These are phyloP conservation scores for Suhomyces terraborum DNA, from an alignment of 1,139 yeast species.

Conservation along the genomic window DNA sequence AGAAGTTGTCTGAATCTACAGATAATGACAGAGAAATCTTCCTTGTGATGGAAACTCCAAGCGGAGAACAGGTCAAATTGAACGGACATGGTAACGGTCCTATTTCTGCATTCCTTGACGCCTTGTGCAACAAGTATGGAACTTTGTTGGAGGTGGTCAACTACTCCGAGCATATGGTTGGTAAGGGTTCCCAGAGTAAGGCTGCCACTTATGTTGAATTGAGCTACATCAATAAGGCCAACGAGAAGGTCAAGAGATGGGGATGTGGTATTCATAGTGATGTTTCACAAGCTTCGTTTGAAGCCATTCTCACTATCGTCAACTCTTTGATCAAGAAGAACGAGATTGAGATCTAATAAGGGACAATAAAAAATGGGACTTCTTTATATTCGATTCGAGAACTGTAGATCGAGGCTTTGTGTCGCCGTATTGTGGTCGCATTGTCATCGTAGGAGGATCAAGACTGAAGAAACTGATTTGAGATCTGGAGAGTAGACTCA, in stretches of 20 bases:
- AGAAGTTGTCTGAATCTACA: conserved; percentile 18
- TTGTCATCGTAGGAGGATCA: too few relatives aligned
- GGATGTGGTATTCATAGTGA: conserved; percentile 51
- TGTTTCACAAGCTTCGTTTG: conserved; percentile 50
- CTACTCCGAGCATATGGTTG: conserved; percentile 48
- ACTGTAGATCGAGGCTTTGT: too few relatives aligned
- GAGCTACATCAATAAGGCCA: conserved; percentile 30
- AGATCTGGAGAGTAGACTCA: too few relatives aligned
- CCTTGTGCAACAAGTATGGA: conserved; percentile 37
- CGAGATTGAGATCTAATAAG: conserved; percentile 23
- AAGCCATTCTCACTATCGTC: conserved; percentile 47
- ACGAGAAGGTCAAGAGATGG: conserved; percentile 37
- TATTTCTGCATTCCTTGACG: conserved; percentile 49
- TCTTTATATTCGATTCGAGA: neutral
- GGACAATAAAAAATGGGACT: neutral
- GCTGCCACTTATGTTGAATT: conserved; percentile 52
- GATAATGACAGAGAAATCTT: conserved; percentile 33
- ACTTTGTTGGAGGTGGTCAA: conserved; percentile 43
- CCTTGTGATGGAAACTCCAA: conserved; percentile 25
- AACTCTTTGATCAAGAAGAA: conserved; percentile 34
- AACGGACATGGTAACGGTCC: conserved; percentile 51
- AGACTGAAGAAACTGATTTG: too few relatives aligned
- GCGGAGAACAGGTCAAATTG: conserved; percentile 27
- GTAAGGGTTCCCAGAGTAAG: conserved; percentile 44
- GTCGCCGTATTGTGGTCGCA: too few relatives aligned